These are phyloP conservation scores for Xylaria sp. DNA, from an alignment of 2,329 filamentous ascomycete species.

Conservation along the genomic window DNA sequence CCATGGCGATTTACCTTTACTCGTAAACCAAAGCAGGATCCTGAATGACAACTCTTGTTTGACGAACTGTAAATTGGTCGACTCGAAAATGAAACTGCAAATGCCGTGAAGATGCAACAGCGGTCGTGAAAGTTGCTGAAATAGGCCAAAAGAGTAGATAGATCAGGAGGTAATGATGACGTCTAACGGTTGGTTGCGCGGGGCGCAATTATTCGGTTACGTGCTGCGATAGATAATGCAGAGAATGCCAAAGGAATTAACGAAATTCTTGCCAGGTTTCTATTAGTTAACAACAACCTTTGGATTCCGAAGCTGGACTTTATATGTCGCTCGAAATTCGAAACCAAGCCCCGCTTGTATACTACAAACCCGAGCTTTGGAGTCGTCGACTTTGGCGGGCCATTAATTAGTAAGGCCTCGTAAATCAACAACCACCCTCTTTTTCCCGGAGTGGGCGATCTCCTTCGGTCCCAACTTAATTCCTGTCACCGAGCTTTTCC, in stretches of 20 bases:
- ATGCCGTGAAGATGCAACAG: background rate
- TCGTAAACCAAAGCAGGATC: background rate
- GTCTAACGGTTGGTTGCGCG: background rate
- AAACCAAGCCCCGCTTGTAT: slow-evolving; percentile 25
- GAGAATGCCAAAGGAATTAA: too few species aligned
- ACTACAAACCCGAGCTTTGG: slow-evolving; percentile 20
- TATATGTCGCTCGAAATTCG: slow-evolving; percentile 21
- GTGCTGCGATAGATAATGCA: too few species aligned
- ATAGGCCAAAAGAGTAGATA: background rate
- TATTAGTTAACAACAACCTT: background rate
- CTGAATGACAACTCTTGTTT: background rate
- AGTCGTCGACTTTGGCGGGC: background rate
- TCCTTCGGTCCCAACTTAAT: background rate
- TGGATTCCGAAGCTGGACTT: slow-evolving; percentile 18
- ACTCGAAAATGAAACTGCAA: background rate
- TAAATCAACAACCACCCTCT: slow-evolving; percentile 3
- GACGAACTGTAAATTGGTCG: background rate
- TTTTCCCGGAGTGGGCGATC: background rate
- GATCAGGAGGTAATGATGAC: background rate
- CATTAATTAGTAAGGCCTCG: slow-evolving; percentile 27
- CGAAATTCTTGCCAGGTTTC: too few species aligned
- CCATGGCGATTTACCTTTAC: slow-evolving; percentile 53
- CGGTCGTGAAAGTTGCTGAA: background rate
- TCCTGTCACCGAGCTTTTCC: slow-evolving; percentile 17
- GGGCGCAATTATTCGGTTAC: too few species aligned